Conservation (phyloP, 164 flowering plant genomes). For the Magnolia sinica region DNA sequence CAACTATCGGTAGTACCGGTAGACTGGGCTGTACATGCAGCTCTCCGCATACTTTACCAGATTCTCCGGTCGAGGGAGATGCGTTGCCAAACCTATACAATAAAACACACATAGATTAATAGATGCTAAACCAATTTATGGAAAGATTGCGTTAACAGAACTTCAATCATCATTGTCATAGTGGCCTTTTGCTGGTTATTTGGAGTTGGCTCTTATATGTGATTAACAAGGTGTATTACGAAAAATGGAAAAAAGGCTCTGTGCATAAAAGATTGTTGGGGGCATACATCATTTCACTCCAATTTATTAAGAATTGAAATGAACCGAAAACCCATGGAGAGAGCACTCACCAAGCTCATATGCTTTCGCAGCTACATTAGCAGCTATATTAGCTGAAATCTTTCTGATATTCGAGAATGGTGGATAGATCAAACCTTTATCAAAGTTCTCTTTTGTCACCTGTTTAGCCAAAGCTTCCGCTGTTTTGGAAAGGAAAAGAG, state of each 20-base stretch:
- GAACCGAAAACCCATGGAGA: neutral
- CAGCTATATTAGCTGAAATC: constrained; percentile 91
- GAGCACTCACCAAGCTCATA: constrained; percentile 79
- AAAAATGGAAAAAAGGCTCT: neutral
- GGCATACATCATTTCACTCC: neutral
- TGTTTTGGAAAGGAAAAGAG: constrained; percentile 22
- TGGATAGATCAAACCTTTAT: constrained; percentile 76
- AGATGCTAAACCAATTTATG: neutral
- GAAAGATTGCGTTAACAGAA: neutral
- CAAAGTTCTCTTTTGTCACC: constrained; percentile 66
- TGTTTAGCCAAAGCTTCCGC: constrained; percentile 87
- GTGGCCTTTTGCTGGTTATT: neutral
- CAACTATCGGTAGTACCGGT: constrained; percentile 50
- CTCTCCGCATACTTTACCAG: constrained; percentile 81
- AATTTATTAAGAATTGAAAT: neutral
- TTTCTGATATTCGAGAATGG: constrained; percentile 77
- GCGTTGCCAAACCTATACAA: constrained; percentile 66
- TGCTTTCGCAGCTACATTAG: constrained; percentile 86
- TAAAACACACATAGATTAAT: neutral
- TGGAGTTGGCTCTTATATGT: neutral
- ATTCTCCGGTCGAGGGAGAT: constrained; percentile 76
- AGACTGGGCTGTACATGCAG: constrained; percentile 87
- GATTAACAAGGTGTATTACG: neutral
- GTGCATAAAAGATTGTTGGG: neutral
- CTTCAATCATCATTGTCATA: neutral